Evolutionary conservation across 768 basidiomycete species (phyloP).

Genomic region (Rhodotorula taiwanensis): DNA sequence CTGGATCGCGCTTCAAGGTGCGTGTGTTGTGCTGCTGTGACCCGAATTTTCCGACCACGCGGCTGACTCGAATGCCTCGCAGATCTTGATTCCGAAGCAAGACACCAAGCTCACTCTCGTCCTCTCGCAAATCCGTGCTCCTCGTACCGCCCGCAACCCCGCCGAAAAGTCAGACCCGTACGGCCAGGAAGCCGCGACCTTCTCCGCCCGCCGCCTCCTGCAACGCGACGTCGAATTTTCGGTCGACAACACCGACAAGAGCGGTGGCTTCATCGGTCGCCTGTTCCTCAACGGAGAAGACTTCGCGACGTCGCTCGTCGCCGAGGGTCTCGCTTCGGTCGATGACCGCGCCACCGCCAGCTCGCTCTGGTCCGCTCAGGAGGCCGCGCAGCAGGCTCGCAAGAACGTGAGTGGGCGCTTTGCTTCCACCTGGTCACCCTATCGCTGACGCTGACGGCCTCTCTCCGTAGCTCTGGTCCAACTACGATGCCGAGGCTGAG

Average conservation of each 20-base stretch:
- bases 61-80: not conserved
- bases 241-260: slow-evolving; percentile 82
- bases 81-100: slow-evolving; percentile 41
- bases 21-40: slow-evolving; percentile 41
- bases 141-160: slow-evolving; percentile 69
- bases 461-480: slow-evolving; percentile 41
- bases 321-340: slow-evolving; percentile 80
- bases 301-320: slow-evolving; percentile 70
- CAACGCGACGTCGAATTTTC: slow-evolving; percentile 93
- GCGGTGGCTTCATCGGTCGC: slow-evolving; percentile 88
- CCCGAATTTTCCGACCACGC: slow-evolving; percentile 52
- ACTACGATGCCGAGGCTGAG: slow-evolving; percentile 30
- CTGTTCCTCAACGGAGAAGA: slow-evolving; percentile 63
- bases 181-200: slow-evolving; percentile 74
- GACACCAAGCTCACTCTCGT: slow-evolving; percentile 91
- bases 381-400: slow-evolving; percentile 70
- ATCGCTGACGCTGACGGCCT: not conserved
- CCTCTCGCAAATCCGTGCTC: slow-evolving; percentile 84
- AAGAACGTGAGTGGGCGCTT: slow-evolving; percentile 54
- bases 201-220: slow-evolving; percentile 71
- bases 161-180: slow-evolving; percentile 82
- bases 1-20: slow-evolving; percentile 95
- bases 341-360: slow-evolving; percentile 75
- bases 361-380: slow-evolving; percentile 78
- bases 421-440: no score